Evolutionary conservation across 2,329 filamentous ascomycete genomes (phyloP).

Genomic region (Emergomyces pasteurianus): DNA sequence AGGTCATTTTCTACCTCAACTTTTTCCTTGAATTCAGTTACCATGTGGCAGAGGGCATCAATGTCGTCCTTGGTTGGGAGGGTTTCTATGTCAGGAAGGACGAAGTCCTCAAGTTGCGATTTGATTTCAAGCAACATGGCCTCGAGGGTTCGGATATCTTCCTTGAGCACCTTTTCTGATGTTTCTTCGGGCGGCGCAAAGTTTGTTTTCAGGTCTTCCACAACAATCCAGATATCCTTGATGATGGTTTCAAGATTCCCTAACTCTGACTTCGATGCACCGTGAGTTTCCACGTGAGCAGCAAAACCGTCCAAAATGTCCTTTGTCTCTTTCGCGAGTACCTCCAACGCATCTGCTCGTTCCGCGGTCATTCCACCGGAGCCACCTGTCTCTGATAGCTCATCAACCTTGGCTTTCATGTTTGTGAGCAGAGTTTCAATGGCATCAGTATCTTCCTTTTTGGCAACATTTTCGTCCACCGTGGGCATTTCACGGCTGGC

Average conservation of each 20-base stretch:
- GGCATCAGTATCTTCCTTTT: constrained; percentile 75
- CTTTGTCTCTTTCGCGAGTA: constrained; percentile 61
- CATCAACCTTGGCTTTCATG: constrained; percentile 77
- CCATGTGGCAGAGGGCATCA: constrained; percentile 53
- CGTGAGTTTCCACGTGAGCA: constrained; percentile 52
- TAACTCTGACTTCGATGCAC: constrained; percentile 69
- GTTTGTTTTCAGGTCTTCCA: constrained; percentile 56
- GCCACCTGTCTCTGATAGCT: constrained; percentile 53
- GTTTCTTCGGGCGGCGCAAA: constrained; percentile 33
- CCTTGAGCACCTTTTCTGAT: constrained; percentile 60
- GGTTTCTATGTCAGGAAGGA: constrained; percentile 56
- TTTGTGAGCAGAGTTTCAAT: constrained; percentile 85
- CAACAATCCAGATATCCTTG: constrained; percentile 59
- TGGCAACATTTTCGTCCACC: constrained; percentile 43
- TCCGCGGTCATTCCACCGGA: constrained; percentile 51
- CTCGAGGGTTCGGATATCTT: constrained; percentile 70
- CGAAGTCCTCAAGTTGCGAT: constrained; percentile 59
- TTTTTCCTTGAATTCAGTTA: constrained; percentile 56
- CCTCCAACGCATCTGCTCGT: constrained; percentile 51
- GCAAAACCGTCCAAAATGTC: constrained; percentile 57
- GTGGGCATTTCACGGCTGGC: constrained; percentile 14
- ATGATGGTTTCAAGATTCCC: constrained; percentile 62
- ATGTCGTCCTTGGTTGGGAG: constrained; percentile 69
- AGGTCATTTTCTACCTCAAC: constrained; percentile 57
- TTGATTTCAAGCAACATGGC: constrained; percentile 79